Conservation (phyloP, 1,284 basidiomycete genomes). For the Abortiporus biennis region DNA sequence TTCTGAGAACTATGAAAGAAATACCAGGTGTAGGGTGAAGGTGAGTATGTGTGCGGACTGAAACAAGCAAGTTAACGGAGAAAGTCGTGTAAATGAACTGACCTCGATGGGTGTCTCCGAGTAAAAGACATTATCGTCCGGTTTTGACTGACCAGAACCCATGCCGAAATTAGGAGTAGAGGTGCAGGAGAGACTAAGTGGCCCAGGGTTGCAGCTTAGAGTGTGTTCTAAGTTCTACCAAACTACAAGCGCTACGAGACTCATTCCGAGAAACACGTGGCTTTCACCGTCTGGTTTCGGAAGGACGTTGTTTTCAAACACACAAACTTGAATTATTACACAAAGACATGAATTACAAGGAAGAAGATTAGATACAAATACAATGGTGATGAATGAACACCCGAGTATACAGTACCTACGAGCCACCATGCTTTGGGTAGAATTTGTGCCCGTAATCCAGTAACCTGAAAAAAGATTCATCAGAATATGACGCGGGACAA, state of each 20-base stretch:
- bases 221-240: too few species aligned
- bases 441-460: conserved; percentile 46
- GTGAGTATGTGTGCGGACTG: conserved; percentile 7
- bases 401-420: too few species aligned
- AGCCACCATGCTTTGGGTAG: conserved; percentile 22
- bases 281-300: too few species aligned
- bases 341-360: too few species aligned
- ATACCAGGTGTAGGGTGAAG: neutral
- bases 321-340: too few species aligned
- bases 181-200: neutral
- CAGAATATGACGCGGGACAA: neutral
- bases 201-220: too few species aligned
- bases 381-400: too few species aligned
- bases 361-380: too few species aligned
- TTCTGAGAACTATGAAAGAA: conserved; percentile 60
- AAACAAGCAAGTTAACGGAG: neutral
- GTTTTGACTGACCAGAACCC: conserved; percentile 64
- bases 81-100: conserved; percentile 13
- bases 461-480: conserved; percentile 27
- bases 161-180: conserved; percentile 27
- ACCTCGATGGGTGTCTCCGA: conserved; percentile 64
- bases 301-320: too few species aligned
- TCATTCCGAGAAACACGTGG: too few species aligned
- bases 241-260: too few species aligned
- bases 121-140: conserved; percentile 52